Evolutionary conservation across 2,329 filamentous ascomycete species (phyloP).

Genomic region (Ceratocystis lukuohia): DNA sequence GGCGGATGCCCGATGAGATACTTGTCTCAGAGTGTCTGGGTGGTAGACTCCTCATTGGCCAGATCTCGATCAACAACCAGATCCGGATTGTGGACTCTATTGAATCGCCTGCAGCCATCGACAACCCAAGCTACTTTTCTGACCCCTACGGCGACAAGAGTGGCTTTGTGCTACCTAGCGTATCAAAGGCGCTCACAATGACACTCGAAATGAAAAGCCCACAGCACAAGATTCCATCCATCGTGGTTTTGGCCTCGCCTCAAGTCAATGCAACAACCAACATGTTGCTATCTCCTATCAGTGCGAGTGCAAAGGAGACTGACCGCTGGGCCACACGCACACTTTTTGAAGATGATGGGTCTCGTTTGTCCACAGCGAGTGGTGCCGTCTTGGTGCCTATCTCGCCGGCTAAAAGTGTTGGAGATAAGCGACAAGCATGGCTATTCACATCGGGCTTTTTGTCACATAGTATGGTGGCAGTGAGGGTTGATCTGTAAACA

Average conservation of each 20-base stretch:
- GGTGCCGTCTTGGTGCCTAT: constrained; percentile 40
- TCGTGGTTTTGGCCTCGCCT: constrained; percentile 17
- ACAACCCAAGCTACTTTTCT: constrained; percentile 46
- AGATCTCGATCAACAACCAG: constrained; percentile 15
- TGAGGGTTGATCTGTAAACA: constrained; percentile 36
- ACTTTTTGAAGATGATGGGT: constrained; percentile 46
- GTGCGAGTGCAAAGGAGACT: not conserved
- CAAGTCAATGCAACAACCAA: constrained; percentile 16
- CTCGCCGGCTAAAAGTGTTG: constrained; percentile 31
- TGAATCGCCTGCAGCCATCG: constrained; percentile 29
- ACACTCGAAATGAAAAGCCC: constrained; percentile 24
- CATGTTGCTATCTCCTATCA: not conserved
- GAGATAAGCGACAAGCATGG: constrained; percentile 37
- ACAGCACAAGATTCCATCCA: constrained; percentile 18
- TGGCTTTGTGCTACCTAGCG: constrained; percentile 39
- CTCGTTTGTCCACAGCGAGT: constrained; percentile 36
- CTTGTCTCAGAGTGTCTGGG: constrained; percentile 32
- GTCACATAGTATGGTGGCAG: constrained; percentile 36
- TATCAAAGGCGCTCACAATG: constrained; percentile 32
- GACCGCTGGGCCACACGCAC: constrained; percentile 32
- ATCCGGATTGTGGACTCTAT: constrained; percentile 19
- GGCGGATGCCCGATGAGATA: constrained; percentile 30
- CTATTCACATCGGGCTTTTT: constrained; percentile 45
- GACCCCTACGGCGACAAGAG: constrained; percentile 42
- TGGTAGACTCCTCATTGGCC: constrained; percentile 31